Base-by-base conservation (phyloP, 116 monocot species). In the Trichopus zeylanicus region DNA sequence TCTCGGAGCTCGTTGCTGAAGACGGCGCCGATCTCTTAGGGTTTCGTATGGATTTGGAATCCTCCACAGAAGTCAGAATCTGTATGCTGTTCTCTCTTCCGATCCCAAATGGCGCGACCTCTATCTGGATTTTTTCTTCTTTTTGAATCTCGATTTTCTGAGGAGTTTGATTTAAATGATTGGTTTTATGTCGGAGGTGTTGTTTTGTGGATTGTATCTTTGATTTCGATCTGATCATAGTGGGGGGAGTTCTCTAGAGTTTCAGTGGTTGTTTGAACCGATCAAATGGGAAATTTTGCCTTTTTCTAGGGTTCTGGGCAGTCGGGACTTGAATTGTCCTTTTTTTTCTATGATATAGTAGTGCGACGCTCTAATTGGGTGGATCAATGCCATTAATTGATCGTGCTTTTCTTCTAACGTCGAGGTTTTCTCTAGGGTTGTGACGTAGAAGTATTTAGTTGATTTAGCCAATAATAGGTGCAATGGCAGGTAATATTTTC, bases 271-370 rank as follows among this genome's bases (percentile, higher is more conserved):
- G 42, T 16, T 42, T 9, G 42, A 13, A 15, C 7, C 13, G 13
- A 1, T 13, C n/a, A 15, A 42, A 16, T 18, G 42, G 13, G 42
- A 42, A 42, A 42, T n/a, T 16, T 42, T 42, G 42, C 13, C 2
- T 10, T n/a, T 42, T 42, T 42, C 42, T 42, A 42, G 42, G 42
- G 42, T 42, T 42, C n/a, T n/a, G n/a, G n/a, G n/a, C n/a, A n/a
- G n/a, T n/a, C n/a, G n/a, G n/a, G n/a, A n/a, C n/a, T n/a, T n/a
- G n/a, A n/a, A n/a, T n/a, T n/a, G n/a, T n/a, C n/a, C n/a, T n/a
- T n/a, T n/a, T n/a, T n/a, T n/a, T n/a, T n/a, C n/a, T n/a, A n/a
- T n/a, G n/a, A n/a, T n/a, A n/a, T n/a, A n/a, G n/a, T n/a, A n/a
- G n/a, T n/a, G n/a, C n/a, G n/a, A n/a, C n/a, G n/a, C n/a, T n/a